Percentiles rank a stretch among this genome's conserved stretches.
Evolutionary conservation across 2,329 filamentous ascomycete genomes (phyloP).

Genomic region (Colletotrichum sp.): DNA sequence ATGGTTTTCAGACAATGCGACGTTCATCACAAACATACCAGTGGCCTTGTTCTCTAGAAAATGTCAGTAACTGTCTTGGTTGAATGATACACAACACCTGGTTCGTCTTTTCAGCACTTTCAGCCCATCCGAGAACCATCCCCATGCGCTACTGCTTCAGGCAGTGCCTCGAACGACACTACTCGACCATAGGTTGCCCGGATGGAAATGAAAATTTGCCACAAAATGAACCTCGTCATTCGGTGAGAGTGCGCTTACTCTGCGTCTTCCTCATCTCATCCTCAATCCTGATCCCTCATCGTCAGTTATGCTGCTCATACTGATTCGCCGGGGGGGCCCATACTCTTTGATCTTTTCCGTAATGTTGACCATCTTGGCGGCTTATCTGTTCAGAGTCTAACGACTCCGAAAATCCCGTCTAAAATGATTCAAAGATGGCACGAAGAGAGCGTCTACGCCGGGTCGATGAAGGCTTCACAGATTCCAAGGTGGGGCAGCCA

Average conservation of each 20-base stretch:
- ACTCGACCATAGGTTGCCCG: background rate
- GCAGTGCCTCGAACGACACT: background rate
- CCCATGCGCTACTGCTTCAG: background rate
- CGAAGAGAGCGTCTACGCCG: background rate
- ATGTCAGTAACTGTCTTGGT: conserved; percentile 28
- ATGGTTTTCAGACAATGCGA: background rate
- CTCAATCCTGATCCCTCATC: conserved; percentile 77
- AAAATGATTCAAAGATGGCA: background rate
- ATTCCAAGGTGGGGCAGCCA: conserved; percentile 19
- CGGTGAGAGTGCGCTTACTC: conserved; percentile 64
- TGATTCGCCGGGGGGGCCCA: conserved; percentile 29
- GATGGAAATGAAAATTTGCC: background rate
- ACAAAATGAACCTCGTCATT: background rate
- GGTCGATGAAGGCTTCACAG: conserved; percentile 14
- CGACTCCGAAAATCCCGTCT: background rate
- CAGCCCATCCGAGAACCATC: background rate
- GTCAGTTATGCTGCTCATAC: conserved; percentile 23
- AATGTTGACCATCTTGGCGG: conserved; percentile 90
- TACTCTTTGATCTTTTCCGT: conserved; percentile 99
- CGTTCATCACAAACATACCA: conserved; percentile 62
- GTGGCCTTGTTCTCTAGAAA: conserved; percentile 94
- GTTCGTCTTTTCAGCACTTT: background rate
- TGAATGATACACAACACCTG: background rate
- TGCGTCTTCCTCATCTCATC: conserved; percentile 99
- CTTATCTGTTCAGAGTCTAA: conserved; percentile 15